Base-by-base conservation (phyloP, 257 asterid species). In the Primulina tabacum region DNA sequence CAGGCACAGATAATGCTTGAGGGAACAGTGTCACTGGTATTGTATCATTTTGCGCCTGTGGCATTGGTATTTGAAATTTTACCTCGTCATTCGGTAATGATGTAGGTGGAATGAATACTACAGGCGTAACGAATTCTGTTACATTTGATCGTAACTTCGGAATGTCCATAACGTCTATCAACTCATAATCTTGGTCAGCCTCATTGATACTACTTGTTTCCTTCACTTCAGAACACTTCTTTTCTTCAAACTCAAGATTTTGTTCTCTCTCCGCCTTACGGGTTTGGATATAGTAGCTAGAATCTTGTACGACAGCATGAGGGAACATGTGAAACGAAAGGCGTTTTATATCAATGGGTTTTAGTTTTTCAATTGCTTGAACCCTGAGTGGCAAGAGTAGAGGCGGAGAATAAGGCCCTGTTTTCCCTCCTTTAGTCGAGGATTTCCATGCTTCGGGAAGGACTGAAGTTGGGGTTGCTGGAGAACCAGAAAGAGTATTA, bases 381-480 rank as follows among this genome's bases (percentile, higher is more conserved):
- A 83, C 89, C 78, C 93, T 82, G 40, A 85, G 81, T 2, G 91
- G 85, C 65, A 85, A 47, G 56, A 84, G 82, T 74, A 67, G 64
- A 24, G 92, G 92, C 18, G 95, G 88, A 37, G 94, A 76, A 60
- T 81, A 82, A 56, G 83, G 71, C 20, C 2, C 20, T 17, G 61
- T 38, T 57, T 74, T 84, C 35, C 73, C 83, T 24, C 78, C 63
- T 17, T 66, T 71, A 58, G 62, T 37, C 29, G 81, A 65, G 40
- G 67, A 35, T 53, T 74, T 82, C 79, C 80, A 72, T 16, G 81
- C 68, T 1, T 73, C 80, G 2, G 93, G 80, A 56, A 93, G 90
- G 70, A 93, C 96, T 0, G 99, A 93, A 64, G 96, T 90, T 43
- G 98, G 99, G 60, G 99, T 93, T 8, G 73, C 79, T 1, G 99